Evolutionary conservation across 768 basidiomycete genomes (phyloP).

Genomic region (Amanita phalloides): DNA sequence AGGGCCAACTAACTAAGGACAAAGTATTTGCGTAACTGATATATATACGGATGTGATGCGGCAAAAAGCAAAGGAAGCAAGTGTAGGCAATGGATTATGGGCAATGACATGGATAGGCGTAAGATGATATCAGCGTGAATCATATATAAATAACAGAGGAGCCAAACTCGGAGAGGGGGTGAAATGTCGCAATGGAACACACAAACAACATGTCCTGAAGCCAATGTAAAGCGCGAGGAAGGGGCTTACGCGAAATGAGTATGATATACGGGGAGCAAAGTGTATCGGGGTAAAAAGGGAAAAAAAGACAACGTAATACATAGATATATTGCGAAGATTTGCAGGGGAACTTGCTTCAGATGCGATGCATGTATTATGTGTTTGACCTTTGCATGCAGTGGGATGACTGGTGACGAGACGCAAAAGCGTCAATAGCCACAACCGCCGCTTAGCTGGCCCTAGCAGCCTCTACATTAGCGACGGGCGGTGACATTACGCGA

Average conservation of each 20-base stretch:
- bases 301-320: conserved; percentile 13
- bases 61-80: conserved; percentile 16
- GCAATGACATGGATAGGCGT: conserved; percentile 9
- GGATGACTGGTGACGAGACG: conserved; percentile 14
- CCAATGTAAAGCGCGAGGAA: conserved; percentile 11
- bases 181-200: conserved; percentile 14
- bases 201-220: conserved; percentile 16
- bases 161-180: conserved; percentile 6
- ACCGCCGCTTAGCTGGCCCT: conserved; percentile 25
- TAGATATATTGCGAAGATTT: conserved; percentile 17
- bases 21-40: conserved; percentile 6
- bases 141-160: conserved; percentile 12
- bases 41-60: conserved; percentile 6
- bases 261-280: conserved; percentile 7
- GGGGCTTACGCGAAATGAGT: conserved; percentile 8
- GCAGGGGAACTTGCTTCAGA: conserved; percentile 8
- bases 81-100: conserved; percentile 12
- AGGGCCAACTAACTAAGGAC: conserved; percentile 5
- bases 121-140: conserved; percentile 5
- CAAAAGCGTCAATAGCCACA: conserved; percentile 5
- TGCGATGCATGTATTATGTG: conserved; percentile 9
- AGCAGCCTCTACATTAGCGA: conserved; percentile 34
- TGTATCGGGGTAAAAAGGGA: conserved; percentile 5
- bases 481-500: conserved; percentile 20
- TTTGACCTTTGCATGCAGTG: conserved; percentile 12